Base-by-base conservation (phyloP, 1,284 basidiomycete genomes). In the Sparassis latifolia region DNA sequence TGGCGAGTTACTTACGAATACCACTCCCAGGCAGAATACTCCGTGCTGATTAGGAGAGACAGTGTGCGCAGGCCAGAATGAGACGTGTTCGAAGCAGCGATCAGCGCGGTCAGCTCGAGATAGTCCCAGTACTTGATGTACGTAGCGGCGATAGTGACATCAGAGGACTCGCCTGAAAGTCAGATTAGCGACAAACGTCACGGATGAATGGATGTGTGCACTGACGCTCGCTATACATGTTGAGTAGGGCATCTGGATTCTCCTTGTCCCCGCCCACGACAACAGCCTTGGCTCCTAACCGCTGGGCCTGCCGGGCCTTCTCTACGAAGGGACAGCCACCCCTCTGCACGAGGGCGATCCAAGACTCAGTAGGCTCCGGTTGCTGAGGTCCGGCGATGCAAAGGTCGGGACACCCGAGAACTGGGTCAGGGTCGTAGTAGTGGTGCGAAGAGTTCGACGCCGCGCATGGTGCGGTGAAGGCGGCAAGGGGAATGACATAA, bases 211-310 rank as follows among this genome's bases (percentile, higher is more conserved):
- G 33, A 35, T 5, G 37, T 1, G 43, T 40, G 33, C 27, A 65
- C 77, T 48, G 57, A 88, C 86, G 84, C 67, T 88, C 88, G 64
- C 86, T 89, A 68, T 87, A 93, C 92, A 95, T 94, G 54, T 89
- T 93, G 41, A 94, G 79, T 53, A 94, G 73, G n/a, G 79, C 78
- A 60, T 91, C 87, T 12, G 89, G 82, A 59, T 78, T 78, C 3
- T 86, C 82, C 61, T 85, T 78, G 58, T 84, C 77, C 45, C 93
- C 92, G 42, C 92, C 93, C 1, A 97, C 89, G n/a, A 96, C 81
- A 30, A 94, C 85, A 1, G 86, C 92, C 55, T 75, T 79, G 0
- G 92, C 92, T n/a, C 92, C 92, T 9, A 91, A 70, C 41, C 78
- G 73, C 65, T 94, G 89, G 0, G 92, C 90, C 60, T 89, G 84